These are phyloP conservation scores for Cladophialophora immunda DNA, from an alignment of 2,329 filamentous ascomycete genomes.

Conservation along the genomic window DNA sequence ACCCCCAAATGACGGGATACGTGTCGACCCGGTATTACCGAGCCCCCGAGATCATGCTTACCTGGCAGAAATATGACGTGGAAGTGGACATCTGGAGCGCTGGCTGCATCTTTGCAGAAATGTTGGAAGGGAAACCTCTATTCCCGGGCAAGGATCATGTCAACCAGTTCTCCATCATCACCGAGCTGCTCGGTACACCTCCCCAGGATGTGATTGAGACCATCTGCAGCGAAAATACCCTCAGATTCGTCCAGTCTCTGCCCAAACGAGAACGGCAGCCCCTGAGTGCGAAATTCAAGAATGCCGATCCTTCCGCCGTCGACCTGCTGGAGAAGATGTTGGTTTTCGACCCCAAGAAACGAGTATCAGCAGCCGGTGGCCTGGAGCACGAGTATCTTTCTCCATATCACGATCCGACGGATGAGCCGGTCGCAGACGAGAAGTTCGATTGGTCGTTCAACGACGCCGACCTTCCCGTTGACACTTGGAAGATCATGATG, in stretches of 20 bases:
- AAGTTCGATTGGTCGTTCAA: conserved; percentile 99
- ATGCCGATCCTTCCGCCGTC: conserved; percentile 89
- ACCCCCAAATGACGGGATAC: conserved; percentile 99
- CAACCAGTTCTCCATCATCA: conserved; percentile 99
- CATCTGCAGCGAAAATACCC: conserved; percentile 97
- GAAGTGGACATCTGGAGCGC: conserved; percentile 99
- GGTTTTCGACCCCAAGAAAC: conserved; percentile 97
- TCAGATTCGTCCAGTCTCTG: conserved; percentile 96
- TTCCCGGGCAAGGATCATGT: conserved; percentile 99
- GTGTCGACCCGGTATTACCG: conserved; percentile 99
- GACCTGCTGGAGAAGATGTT: conserved; percentile 96
- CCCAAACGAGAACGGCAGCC: conserved; percentile 93
- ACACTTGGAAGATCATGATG: conserved; percentile 99
- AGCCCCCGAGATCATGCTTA: conserved; percentile 99
- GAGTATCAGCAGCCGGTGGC: conserved; percentile 85
- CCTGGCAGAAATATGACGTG: conserved; percentile 99
- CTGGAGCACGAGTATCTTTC: conserved; percentile 92
- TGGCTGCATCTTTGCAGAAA: conserved; percentile 98
- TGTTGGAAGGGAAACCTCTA: conserved; percentile 97
- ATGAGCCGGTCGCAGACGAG: conserved; percentile 93
- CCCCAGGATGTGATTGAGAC: conserved; percentile 98
- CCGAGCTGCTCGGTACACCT: conserved; percentile 92
- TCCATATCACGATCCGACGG: conserved; percentile 95
- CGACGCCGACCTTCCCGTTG: conserved; percentile 93
- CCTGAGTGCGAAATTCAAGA: conserved; percentile 89